Evolutionary conservation across 495 filamentous ascomycete species (phyloP).

Genomic region (Podospora conica): DNA sequence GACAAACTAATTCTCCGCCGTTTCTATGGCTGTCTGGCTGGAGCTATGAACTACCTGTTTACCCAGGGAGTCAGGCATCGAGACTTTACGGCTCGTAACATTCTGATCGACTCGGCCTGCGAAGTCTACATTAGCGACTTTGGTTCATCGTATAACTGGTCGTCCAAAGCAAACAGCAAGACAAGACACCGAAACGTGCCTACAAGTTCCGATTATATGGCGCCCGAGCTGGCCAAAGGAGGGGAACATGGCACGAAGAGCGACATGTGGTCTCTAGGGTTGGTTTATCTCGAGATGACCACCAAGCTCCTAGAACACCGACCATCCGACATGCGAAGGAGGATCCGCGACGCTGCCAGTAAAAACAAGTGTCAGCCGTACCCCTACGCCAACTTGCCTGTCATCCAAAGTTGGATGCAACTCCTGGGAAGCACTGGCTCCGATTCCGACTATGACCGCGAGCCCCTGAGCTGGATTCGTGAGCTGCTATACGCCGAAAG

Average conservation of each 20-base stretch:
- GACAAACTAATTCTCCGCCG: not conserved
- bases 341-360: not conserved
- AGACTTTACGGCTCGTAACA: constrained; percentile 21
- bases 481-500: not conserved
- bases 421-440: not conserved
- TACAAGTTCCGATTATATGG: constrained; percentile 10
- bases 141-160: constrained; percentile 14
- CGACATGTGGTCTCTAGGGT: constrained; percentile 18
- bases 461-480: not conserved
- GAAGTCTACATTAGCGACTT: constrained; percentile 21
- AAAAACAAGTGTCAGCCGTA: not conserved
- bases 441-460: too few relatives aligned
- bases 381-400: not conserved
- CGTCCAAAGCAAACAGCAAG: not conserved
- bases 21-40: constrained; percentile 19
- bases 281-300: constrained; percentile 16
- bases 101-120: constrained; percentile 13
- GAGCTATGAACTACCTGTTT: constrained; percentile 22
- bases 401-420: not conserved
- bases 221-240: constrained; percentile 15
- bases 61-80: constrained; percentile 17
- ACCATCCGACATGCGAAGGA: not conserved
- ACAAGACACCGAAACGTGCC: constrained; percentile 1
- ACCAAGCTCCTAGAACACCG: constrained; percentile 5
- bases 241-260: constrained; percentile 6